Percentiles rank a stretch among this genome's conserved stretches.
Conservation (phyloP, 1,284 basidiomycete species). For the Austroboletus olivaceoglutinosus region DNA sequence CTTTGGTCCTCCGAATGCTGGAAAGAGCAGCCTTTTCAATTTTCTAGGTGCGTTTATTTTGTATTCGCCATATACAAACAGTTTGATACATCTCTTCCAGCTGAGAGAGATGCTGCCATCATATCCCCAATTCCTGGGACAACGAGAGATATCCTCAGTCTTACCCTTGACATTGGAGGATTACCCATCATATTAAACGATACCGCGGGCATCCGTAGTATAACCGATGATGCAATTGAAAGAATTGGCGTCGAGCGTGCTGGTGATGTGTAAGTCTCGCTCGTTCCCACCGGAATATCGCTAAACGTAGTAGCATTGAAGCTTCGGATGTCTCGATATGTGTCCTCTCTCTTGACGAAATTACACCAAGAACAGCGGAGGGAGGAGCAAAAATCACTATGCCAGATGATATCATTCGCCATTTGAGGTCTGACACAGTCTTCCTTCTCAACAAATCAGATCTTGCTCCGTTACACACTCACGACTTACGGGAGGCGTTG, state of each 20-base stretch:
- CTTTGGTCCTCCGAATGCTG: constrained; percentile 88
- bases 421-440: constrained; percentile 56
- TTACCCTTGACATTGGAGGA: constrained; percentile 84
- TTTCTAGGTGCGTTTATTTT: constrained; percentile 58
- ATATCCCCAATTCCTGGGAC: constrained; percentile 85
- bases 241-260: constrained; percentile 80
- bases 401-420: constrained; percentile 45
- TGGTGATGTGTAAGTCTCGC: constrained; percentile 49
- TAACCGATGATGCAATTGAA: constrained; percentile 69
- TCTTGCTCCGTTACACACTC: constrained; percentile 33
- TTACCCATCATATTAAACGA: constrained; percentile 78
- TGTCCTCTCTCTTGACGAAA: constrained; percentile 67
- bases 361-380: constrained; percentile 25
- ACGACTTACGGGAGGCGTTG: constrained; percentile 8
- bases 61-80: not conserved
- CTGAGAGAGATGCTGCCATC: constrained; percentile 84
- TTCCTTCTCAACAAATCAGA: constrained; percentile 78
- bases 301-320: constrained; percentile 48
- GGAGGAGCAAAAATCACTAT: constrained; percentile 32
- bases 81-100: constrained; percentile 36
- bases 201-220: constrained; percentile 79
- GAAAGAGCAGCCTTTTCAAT: constrained; percentile 84
- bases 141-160: constrained; percentile 80
- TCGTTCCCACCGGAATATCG: not conserved
- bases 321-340: constrained; percentile 73